Base-by-base conservation (phyloP, 768 basidiomycete genomes). In the Pleurotus platypus region DNA sequence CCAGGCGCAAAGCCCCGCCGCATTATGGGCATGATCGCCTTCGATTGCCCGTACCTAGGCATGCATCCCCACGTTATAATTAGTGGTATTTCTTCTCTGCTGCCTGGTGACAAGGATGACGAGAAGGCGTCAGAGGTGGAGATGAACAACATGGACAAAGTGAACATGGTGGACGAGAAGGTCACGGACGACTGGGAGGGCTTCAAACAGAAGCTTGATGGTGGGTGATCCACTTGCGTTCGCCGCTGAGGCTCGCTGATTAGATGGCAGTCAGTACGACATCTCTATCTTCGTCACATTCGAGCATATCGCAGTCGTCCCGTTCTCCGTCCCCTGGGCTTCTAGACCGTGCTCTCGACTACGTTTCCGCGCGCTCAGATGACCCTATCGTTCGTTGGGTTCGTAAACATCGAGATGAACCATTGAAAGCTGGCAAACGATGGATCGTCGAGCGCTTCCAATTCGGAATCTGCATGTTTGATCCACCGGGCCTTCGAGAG, bases 31-130 rank as follows among this genome's bases (percentile, higher is more conserved):
- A 64, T 85, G 15, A 61, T 85, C n/a, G 81, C 81, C 5, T 83
- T 83, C 61, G 83, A 85, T 63, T 79, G 78, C 0, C 83, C 83
- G 12, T 83, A 75, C 59, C 75, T 85, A 9, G 82, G 82, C 4
- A 81, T 85, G 80, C 83, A 85, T 58, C 83, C 83, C 0, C 83
- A 84, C 59, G 82, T 85, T 43, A 78, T 83, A 11, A 67, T 83
- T 58, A 80, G 72, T 55, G 83, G 83, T 1, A 75, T 84, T 39
- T 80, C 81, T 4, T 82, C 81, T 2, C 66, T 84, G 5, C 69
- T 83, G n/a, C 73, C 77, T 0, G 76, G 76, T 40, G 67, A 63
- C 5, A 35, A 35, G 30, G 67, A 66, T 30, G 61, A 61, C 57
- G 65, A 45, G 42, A 62, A 51, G 5, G 46, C 65, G 56, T 70